Base-by-base conservation (phyloP, 1,139 yeast species). In the Diutina mesorugosa region DNA sequence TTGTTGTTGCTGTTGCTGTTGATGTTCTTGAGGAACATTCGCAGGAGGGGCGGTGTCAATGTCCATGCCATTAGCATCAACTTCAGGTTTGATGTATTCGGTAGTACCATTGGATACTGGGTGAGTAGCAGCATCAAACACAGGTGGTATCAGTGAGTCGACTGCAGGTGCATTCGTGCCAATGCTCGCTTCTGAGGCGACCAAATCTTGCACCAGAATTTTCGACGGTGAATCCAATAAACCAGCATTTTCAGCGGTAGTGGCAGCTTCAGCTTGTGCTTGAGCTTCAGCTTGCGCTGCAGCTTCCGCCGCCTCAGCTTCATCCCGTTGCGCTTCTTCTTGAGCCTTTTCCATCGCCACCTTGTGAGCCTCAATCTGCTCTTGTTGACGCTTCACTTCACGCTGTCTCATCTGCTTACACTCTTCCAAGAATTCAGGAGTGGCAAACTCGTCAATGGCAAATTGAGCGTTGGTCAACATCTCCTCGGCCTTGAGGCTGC, bases 381-480 rank as follows among this genome's bases (percentile, higher is more conserved):
- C n/a, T 10, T 35, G 41, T 60, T 82, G 84, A 61, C 84, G 79
- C 52, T 71, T 70, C 51, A 77, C 65, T 65, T 91, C 97, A 60
- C 98, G 78, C 56, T 73, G 77, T 58, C 87, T 79, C 67, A 91
- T 76, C 45, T 82, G 87, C 61, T 80, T 84, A 72, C 98, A 93
- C 55, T 91, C 89, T 58, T 79, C 79, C 51, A 85, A 68, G 60
- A 93, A 86, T 56, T 83, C 89, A 0, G 90, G 84, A 21, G 81
- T 78, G 54, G 86, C 82, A 62, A 91, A 84, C 60, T 95, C 99
- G 64, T 95, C 99, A 56, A 93, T 80, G 10, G 95, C 96, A 66
- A 95, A 95, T 69, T 90, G 96, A 0, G 97, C 97, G 71, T 93
- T 91, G 9, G 98, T 95, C 66, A 83, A 79, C 98, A 95, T 90